Evolutionary conservation across 352 stramenopile species (phyloP).

Genomic region (Phytopythium mirpurense): DNA sequence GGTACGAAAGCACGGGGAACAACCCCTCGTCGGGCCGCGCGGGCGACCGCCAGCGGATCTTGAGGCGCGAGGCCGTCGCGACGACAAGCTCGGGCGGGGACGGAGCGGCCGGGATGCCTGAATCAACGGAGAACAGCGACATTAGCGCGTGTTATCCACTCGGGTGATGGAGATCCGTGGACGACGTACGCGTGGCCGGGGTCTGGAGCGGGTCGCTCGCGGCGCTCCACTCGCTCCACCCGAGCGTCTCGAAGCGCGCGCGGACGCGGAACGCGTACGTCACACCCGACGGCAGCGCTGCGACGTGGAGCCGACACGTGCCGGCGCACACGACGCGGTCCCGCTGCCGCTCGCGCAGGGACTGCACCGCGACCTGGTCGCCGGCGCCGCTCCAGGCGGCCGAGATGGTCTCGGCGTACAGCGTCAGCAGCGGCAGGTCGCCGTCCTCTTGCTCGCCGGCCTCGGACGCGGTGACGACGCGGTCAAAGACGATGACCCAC

Average conservation of each 20-base stretch:
- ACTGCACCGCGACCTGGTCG: conserved; percentile 48
- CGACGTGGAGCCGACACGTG: conserved; percentile 20
- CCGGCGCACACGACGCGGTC: conserved; percentile 16
- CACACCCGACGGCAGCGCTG: conserved; percentile 19
- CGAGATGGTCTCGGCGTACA: conserved; percentile 51
- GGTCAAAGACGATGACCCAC: conserved; percentile 59
- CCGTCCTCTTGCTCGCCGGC: conserved; percentile 15
- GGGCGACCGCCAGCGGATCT: conserved; percentile 30
- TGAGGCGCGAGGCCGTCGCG: conserved; percentile 24
- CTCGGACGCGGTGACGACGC: background rate
- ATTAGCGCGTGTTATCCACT: no score
- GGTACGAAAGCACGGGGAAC: conserved; percentile 40
- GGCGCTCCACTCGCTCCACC: conserved; percentile 54
- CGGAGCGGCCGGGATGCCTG: conserved; percentile 30
- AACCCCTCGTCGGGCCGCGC: conserved; percentile 1
- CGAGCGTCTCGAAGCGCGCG: conserved; percentile 21
- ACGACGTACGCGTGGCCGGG: conserved; percentile 26
- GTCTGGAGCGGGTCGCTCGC: conserved; percentile 28
- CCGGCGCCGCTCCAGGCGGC: conserved; percentile 36
- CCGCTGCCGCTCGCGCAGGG: conserved; percentile 21
- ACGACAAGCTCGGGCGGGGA: conserved; percentile 35
- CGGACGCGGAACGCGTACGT: conserved; percentile 47
- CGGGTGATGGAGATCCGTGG: no score
- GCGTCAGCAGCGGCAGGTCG: conserved; percentile 35
- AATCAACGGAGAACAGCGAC: background rate